Base-by-base conservation (phyloP, 192 early-diverging fungal genomes). In the Umbelopsis sp. region DNA sequence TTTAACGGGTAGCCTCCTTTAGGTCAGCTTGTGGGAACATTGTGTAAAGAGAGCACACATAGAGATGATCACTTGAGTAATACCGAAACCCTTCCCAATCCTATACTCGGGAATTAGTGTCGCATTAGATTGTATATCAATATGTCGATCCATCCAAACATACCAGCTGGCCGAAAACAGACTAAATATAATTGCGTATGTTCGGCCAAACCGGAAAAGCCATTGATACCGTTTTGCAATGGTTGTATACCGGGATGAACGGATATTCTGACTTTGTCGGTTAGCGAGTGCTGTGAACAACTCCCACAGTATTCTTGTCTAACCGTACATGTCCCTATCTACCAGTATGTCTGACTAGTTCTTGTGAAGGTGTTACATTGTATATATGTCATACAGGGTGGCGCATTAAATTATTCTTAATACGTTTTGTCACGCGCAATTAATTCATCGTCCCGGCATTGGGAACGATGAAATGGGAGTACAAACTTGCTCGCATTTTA, bases 331-430 rank as follows among this genome's bases (percentile, higher is more conserved):
- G 56, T 62, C 26, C 56, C 56, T 62, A 62, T 62, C 56, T 62
- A 4, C 31, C 16, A 0, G 11, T 32, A 62, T 4, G 26, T 54
- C 31, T 62, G n/a, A 32, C 26, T 62, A 31, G 31, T 62, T 32
- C 56, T 32, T 62, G 56, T 29, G 56, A 62, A 62, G 26, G 56
- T 62, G 56, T 62, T 62, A 62, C 56, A 11, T 34, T 32, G 31
- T 14, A 34, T 34, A 14, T 16, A 32, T 12, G 56, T 62, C 26
- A 62, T 32, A 62, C 47, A 49, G 20, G 38, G 56, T 62, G 56
- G 56, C 56, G 26, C 10, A 32, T 32, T 62, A 62, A 62, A 62
- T 62, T 62, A 32, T 62, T 11, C 8, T 62, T 62, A 8, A 22
- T 32, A 34, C 34, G 31, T 36, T 62, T n/a, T 62, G 56, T 62